Percentiles rank a stretch among this genome's conserved stretches.
Evolutionary conservation across 352 stramenopile species (phyloP).

Genomic region (Blastocystis sp.): DNA sequence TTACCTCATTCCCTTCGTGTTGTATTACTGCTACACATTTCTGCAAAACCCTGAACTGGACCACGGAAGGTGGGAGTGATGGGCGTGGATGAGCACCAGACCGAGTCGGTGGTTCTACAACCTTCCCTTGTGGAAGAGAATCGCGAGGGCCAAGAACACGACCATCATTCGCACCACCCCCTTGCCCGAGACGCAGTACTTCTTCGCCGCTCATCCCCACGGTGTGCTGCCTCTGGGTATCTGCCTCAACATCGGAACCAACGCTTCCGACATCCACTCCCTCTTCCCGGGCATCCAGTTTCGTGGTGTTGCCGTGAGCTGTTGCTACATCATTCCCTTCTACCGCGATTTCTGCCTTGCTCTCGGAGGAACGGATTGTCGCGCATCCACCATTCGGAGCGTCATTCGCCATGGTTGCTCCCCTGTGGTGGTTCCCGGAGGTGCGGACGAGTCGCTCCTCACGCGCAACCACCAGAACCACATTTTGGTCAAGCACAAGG

Average conservation of each 20-base stretch:
- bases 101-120: conserved; percentile 28
- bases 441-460: conserved; percentile 57
- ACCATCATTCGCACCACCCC: conserved; percentile 22
- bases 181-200: conserved; percentile 9
- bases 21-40: conserved; percentile 44
- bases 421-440: conserved; percentile 43
- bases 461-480: conserved; percentile 25
- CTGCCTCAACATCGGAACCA: conserved; percentile 61
- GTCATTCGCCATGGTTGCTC: conserved; percentile 29
- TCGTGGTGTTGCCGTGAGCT: conserved; percentile 48
- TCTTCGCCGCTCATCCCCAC: conserved; percentile 63
- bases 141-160: conserved; percentile 39
- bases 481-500: conserved; percentile 60
- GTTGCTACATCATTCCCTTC: conserved; percentile 61
- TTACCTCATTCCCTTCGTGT: conserved; percentile 12
- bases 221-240: conserved; percentile 59
- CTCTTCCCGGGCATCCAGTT: conserved; percentile 50
- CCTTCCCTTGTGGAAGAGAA: conserved; percentile 21
- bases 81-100: neutral
- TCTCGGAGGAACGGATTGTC: conserved; percentile 53
- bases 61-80: conserved; percentile 14
- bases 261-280: conserved; percentile 37
- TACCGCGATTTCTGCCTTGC: conserved; percentile 59
- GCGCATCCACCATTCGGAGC: conserved; percentile 29
- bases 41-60: conserved; percentile 53